Evolutionary conservation across 345 rosid genomes (phyloP).

Genomic region (Salix brachista): DNA sequence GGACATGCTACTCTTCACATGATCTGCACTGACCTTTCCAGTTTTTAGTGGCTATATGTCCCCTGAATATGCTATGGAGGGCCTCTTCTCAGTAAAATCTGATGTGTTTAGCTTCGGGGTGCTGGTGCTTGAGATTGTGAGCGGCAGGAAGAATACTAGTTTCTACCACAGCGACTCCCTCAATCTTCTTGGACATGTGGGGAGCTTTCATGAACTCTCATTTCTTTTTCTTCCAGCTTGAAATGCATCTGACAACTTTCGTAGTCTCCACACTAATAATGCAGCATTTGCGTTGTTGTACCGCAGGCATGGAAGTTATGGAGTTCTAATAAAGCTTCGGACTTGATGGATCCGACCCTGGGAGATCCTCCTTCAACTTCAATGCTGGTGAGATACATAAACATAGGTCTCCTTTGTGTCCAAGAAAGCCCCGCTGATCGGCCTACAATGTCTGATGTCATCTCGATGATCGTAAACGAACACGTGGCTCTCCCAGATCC

Average conservation of each 20-base stretch:
- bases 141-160: too few relatives aligned
- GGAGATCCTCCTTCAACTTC: not conserved
- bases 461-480: not conserved
- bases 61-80: too few relatives aligned
- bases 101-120: too few relatives aligned
- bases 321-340: not conserved
- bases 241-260: not conserved
- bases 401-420: not conserved
- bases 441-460: slow-evolving; percentile 9
- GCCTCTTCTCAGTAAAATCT: too few relatives aligned
- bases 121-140: too few relatives aligned
- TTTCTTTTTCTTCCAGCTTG: not conserved
- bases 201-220: not conserved
- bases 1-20: too few relatives aligned
- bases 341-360: not conserved
- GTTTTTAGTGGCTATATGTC: too few relatives aligned
- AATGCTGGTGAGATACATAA: not conserved
- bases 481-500: not conserved
- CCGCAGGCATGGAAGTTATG: not conserved
- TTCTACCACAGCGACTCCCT: too few relatives aligned
- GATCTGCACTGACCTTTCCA: too few relatives aligned
- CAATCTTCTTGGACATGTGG: not conserved
- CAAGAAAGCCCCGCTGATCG: not conserved
- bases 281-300: not conserved
- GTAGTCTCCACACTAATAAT: not conserved